Evolutionary conservation across 148 eudicot species (phyloP), one percentile per base, ranked within the genome.

Genomic region (Fagopyrum tataricum): DNA sequence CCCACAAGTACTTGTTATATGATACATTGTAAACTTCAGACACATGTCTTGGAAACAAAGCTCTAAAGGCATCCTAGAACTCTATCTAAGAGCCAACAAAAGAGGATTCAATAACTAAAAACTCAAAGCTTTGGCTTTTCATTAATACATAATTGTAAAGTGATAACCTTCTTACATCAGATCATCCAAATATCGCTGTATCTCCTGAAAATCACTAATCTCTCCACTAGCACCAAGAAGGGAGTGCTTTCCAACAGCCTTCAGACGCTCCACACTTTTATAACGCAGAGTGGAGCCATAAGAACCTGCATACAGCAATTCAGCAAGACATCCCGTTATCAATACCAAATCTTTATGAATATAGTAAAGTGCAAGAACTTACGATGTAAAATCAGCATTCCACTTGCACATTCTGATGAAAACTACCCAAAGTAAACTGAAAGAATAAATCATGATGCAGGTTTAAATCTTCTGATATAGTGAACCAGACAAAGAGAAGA

Each of bases 181-280:
- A 71, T 95, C 96, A 84, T 95, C 96, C 69, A 95, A 86, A 71
- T 81, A 82, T 44, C 85, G 89, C 53, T 82, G 71, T 68, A 95
- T 88, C 85, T 95, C 98, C 79, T 95, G 98, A 56, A 95, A 91
- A 80, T 95, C 98, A 67, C 98, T 95, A 52, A 95, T 88, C 80
- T 95, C 96, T 71, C 97, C 96, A 78, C 97, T 91, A 61, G 92
- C 98, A 77, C 98, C 98, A 73, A 95, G 74, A 49, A 95, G 86
- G 55, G 98, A 91, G 79, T 95, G 98, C 72, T 90, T 95, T n/a
- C 98, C 98, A 78, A 91, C 84, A 58, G 82, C 72, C 87, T 91
- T 91, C 79, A 91, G 42, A 66, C 98, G 80, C 82, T 95, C 97
- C 78, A 91, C 89, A 82, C 88, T 88, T 81, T 95, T 95, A 87